Conservation (phyloP, 495 filamentous ascomycete species). For the Neurospora discreta region DNA sequence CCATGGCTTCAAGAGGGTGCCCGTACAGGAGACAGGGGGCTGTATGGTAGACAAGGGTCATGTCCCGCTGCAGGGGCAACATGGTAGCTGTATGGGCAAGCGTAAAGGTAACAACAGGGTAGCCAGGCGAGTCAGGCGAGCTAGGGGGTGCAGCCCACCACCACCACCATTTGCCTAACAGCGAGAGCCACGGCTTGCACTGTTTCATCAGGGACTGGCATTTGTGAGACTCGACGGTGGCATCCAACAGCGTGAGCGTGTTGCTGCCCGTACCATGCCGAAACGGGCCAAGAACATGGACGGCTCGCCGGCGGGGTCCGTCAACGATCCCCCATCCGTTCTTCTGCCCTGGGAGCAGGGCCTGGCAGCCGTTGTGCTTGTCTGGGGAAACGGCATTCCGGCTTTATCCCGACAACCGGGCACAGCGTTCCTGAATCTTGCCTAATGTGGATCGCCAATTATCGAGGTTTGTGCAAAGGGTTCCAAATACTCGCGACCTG, state of each 20-base stretch:
- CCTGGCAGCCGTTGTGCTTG: background rate
- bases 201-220: constrained; percentile 19
- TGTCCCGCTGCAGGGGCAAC: background rate
- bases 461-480: background rate
- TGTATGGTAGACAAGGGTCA: background rate
- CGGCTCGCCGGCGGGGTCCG: background rate
- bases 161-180: background rate
- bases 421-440: background rate
- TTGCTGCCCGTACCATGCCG: constrained; percentile 8
- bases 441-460: background rate
- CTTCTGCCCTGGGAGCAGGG: background rate
- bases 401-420: background rate
- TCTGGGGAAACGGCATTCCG: background rate
- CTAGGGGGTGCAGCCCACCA: background rate
- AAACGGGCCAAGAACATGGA: constrained; percentile 4
- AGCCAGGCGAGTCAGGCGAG: background rate
- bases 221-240: constrained; percentile 9
- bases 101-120: background rate
- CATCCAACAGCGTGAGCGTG: constrained; percentile 2
- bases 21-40: background rate
- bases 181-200: constrained; percentile 16
- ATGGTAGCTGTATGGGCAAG: background rate
- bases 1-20: background rate
- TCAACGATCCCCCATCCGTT: background rate
- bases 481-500: background rate